Conservation (phyloP, 108 stramenopile species). For the Fistulifera pelliculosa region DNA sequence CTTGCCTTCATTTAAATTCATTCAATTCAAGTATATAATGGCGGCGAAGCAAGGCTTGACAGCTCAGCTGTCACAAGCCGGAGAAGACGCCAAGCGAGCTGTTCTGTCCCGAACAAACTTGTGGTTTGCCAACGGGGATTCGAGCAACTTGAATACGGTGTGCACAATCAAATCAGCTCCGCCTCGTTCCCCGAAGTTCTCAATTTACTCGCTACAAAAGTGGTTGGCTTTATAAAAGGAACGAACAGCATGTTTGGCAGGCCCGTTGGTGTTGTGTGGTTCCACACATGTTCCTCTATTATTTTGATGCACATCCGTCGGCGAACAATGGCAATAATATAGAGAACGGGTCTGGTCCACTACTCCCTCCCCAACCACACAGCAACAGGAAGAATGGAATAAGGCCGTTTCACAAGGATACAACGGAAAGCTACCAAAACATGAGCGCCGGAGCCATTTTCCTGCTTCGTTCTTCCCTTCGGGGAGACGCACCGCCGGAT, state of each 20-base stretch:
- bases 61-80: conserved; percentile 76
- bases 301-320: conserved; percentile 81
- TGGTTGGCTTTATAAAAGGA: conserved; percentile 88
- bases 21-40: conserved; percentile 24
- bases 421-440: conserved; percentile 18
- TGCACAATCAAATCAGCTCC: conserved; percentile 87
- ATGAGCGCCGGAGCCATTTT: conserved; percentile 27
- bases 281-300: conserved; percentile 92
- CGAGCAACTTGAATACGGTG: conserved; percentile 74
- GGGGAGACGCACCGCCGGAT: neutral
- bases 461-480: neutral
- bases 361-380: conserved; percentile 32
- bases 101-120: conserved; percentile 52
- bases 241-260: conserved; percentile 93
- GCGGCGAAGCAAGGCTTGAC: conserved; percentile 82
- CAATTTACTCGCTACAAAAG: conserved; percentile 55
- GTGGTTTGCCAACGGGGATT: conserved; percentile 35
- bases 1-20: too few species aligned
- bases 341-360: conserved; percentile 27
- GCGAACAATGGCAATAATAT: conserved; percentile 28
- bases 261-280: conserved; percentile 92
- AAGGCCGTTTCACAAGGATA: conserved; percentile 58
- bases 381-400: conserved; percentile 66
- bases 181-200: conserved; percentile 79
- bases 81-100: conserved; percentile 83